These are phyloP conservation scores for Lichina pygmaea DNA, from an alignment of 495 filamentous ascomycete genomes.

Conservation along the genomic window DNA sequence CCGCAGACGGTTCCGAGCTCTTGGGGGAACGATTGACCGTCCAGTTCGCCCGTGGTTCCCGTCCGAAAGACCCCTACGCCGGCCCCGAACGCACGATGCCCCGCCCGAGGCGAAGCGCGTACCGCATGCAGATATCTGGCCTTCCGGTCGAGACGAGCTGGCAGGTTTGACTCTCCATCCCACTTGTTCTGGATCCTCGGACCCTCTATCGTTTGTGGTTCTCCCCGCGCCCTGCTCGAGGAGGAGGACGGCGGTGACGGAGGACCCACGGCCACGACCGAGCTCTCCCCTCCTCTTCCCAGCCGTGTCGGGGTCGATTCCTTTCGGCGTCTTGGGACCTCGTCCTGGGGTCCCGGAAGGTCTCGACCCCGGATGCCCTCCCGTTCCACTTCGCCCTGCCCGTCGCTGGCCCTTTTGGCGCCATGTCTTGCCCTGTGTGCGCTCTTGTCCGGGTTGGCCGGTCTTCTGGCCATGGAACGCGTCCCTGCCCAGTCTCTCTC, in stretches of 20 bases:
- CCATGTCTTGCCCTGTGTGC: not conserved
- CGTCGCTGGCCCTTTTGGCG: not conserved
- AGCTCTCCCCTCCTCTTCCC: not conserved
- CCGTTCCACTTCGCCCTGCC: not conserved
- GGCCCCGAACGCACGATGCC: slow-evolving; percentile 55
- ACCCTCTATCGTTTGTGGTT: slow-evolving; percentile 10
- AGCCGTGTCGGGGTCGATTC: not conserved
- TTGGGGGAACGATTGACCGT: slow-evolving; percentile 92
- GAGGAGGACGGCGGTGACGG: no score
- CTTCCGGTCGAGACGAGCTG: slow-evolving; percentile 96
- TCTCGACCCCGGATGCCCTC: not conserved
- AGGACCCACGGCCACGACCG: not conserved
- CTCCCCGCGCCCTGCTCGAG: no score
- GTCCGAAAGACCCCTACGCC: slow-evolving; percentile 54
- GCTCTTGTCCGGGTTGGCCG: no score
- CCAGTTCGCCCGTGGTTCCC: slow-evolving; percentile 86
- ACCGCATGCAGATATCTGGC: slow-evolving; percentile 91
- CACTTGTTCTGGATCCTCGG: slow-evolving; percentile 16
- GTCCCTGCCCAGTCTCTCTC: not conserved
- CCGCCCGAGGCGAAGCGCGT: slow-evolving; percentile 78
- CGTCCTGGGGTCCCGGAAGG: no score
- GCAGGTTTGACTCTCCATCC: slow-evolving; percentile 63
- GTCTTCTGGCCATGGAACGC: no score
- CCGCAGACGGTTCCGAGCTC: slow-evolving; percentile 80
- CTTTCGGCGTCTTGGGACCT: not conserved